Evolutionary conservation across 1,284 basidiomycete species (phyloP).

Genomic region (Boletellus deceptivus): DNA sequence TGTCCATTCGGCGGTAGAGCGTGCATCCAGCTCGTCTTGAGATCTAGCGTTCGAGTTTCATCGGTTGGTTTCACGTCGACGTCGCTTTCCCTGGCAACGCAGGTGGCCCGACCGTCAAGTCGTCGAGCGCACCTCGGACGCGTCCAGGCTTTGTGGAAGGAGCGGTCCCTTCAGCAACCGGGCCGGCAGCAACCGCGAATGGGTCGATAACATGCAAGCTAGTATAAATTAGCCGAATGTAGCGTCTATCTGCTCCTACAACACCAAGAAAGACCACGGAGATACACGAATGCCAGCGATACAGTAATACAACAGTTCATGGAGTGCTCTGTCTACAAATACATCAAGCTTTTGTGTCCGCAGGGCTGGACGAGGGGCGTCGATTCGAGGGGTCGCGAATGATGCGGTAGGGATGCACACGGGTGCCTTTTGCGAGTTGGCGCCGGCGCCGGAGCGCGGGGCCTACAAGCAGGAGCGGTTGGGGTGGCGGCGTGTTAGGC

Average conservation of each 20-base stretch:
- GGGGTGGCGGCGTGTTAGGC: conserved; percentile 8
- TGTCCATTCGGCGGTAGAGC: too few relatives aligned
- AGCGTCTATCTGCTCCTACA: background rate
- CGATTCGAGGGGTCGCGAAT: conserved; percentile 10
- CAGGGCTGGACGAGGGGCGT: conserved; percentile 1
- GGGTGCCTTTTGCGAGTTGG: conserved; percentile 43
- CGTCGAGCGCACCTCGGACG: too few relatives aligned
- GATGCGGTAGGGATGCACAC: conserved; percentile 55
- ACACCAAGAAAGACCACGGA: background rate
- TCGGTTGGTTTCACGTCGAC: too few relatives aligned
- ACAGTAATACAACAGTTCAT: background rate
- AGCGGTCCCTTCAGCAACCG: too few relatives aligned
- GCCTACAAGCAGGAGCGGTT: conserved; percentile 46
- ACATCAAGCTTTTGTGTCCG: background rate
- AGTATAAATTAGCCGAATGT: too few relatives aligned
- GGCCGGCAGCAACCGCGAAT: too few relatives aligned
- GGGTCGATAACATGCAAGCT: too few relatives aligned
- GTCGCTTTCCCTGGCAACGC: too few relatives aligned
- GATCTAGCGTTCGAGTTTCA: too few relatives aligned
- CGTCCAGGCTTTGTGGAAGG: too few relatives aligned
- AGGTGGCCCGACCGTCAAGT: too few relatives aligned
- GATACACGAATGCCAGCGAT: conserved; percentile 12
- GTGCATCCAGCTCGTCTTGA: too few relatives aligned
- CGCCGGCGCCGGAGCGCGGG: conserved; percentile 41
- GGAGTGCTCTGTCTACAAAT: background rate